Conservation (phyloP, 2,329 filamentous ascomycete species). For the Talaromyces rugulosus region DNA sequence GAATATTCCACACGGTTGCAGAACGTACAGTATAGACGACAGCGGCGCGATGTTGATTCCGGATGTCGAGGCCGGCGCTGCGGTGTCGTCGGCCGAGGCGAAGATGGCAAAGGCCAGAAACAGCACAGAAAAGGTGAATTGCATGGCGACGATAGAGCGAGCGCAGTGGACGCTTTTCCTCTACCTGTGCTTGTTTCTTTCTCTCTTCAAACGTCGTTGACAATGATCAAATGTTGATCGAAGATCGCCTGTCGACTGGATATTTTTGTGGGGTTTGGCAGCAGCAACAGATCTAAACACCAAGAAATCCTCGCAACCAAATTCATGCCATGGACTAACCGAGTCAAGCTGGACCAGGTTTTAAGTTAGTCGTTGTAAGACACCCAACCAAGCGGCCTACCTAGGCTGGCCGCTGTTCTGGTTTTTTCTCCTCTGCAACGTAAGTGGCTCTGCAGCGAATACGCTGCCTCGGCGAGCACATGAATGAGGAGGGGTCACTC, state of each 20-base stretch:
- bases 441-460: neutral
- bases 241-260: neutral
- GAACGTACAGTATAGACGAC: conserved; percentile 8
- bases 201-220: neutral
- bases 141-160: neutral
- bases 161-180: neutral
- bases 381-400: neutral
- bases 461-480: neutral
- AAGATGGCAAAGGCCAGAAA: conserved; percentile 1
- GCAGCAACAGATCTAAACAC: neutral
- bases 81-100: neutral
- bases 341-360: neutral
- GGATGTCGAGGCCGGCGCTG: conserved; percentile 1
- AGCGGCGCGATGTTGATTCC: conserved; percentile 7
- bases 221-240: neutral
- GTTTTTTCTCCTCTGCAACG: neutral
- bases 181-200: neutral
- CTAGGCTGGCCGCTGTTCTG: neutral
- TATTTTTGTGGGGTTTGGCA: neutral
- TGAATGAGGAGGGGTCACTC: neutral
- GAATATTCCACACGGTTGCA: neutral
- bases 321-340: neutral
- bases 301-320: neutral
- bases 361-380: neutral
- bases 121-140: neutral